Percentiles rank a stretch among this genome's conserved stretches.
Evolutionary conservation across 768 basidiomycete genomes (phyloP).

Genomic region (Suillus cothurnatus): DNA sequence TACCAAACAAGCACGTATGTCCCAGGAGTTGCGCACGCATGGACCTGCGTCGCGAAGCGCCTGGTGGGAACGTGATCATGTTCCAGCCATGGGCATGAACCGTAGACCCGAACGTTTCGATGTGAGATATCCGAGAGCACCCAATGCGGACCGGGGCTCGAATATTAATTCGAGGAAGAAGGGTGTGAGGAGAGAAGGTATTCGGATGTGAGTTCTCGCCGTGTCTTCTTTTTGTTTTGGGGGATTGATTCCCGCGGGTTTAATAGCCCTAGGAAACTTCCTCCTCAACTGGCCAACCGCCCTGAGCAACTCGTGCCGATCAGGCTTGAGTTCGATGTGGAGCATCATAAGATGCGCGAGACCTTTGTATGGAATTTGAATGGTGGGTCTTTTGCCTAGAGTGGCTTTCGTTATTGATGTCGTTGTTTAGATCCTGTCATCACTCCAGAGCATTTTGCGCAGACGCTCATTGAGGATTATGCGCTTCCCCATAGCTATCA

Average conservation of each 20-base stretch:
- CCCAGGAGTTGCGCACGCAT: slow-evolving; percentile 48
- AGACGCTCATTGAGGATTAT: slow-evolving; percentile 91
- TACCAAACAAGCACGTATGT: slow-evolving; percentile 53
- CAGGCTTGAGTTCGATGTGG: slow-evolving; percentile 95
- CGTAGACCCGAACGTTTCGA: slow-evolving; percentile 47
- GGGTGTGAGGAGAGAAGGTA: slow-evolving; percentile 62
- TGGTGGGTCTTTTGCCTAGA: slow-evolving; percentile 52
- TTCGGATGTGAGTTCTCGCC: slow-evolving; percentile 68
- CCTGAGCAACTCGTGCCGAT: slow-evolving; percentile 91
- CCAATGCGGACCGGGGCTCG: slow-evolving; percentile 24
- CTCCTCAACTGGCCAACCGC: slow-evolving; percentile 55
- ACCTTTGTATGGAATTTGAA: slow-evolving; percentile 97
- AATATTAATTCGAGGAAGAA: slow-evolving; percentile 46
- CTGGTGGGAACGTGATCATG: slow-evolving; percentile 68
- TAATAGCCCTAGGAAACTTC: slow-evolving; percentile 61
- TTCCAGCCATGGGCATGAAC: slow-evolving; percentile 33
- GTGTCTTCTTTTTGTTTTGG: slow-evolving; percentile 5
- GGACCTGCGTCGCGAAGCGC: slow-evolving; percentile 45
- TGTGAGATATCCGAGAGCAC: slow-evolving; percentile 57
- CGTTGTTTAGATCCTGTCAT: slow-evolving; percentile 73
- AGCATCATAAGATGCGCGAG: slow-evolving; percentile 91
- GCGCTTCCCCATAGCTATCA: slow-evolving; percentile 67
- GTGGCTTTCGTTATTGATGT: slow-evolving; percentile 1
- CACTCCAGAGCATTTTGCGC: slow-evolving; percentile 88
- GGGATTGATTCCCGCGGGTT: slow-evolving; percentile 13